Evolutionary conservation across 345 rosid genomes (phyloP).

Genomic region (Physaria fendleri): DNA sequence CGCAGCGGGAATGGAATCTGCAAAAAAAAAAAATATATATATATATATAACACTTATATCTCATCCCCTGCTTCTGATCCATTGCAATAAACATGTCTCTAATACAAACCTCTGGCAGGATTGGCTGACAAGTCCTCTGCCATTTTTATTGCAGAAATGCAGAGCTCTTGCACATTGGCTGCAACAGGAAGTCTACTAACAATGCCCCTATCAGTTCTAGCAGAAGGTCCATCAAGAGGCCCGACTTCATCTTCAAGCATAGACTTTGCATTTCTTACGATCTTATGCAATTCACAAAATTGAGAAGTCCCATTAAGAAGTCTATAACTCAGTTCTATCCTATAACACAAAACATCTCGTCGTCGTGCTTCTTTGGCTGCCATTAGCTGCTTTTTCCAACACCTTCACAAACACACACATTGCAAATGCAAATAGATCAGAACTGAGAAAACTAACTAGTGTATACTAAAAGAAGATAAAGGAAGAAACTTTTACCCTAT

Average conservation of each 20-base stretch:
- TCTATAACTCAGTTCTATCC: slow-evolving; percentile 77
- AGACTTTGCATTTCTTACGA: slow-evolving; percentile 62
- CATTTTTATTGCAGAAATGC: slow-evolving; percentile 59
- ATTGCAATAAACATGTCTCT: not conserved
- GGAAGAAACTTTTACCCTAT: slow-evolving; percentile 61
- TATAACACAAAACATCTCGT: slow-evolving; percentile 70
- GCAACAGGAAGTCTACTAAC: slow-evolving; percentile 88
- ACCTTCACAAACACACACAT: slow-evolving; percentile 31
- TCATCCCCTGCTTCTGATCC: not conserved
- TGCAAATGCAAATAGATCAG: too few species aligned
- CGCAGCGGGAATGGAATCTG: slow-evolving; percentile 42
- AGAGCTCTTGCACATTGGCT: slow-evolving; percentile 66
- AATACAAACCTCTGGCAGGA: slow-evolving; percentile 48
- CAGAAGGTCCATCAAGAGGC: slow-evolving; percentile 57
- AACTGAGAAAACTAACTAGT: too few species aligned
- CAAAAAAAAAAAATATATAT: too few species aligned
- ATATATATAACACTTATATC: slow-evolving; percentile 3
- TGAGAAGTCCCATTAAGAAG: slow-evolving; percentile 67
- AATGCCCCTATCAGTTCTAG: slow-evolving; percentile 73
- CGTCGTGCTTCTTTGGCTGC: slow-evolving; percentile 90
- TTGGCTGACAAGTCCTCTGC: slow-evolving; percentile 56
- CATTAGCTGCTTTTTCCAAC: slow-evolving; percentile 83
- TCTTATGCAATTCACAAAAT: slow-evolving; percentile 61
- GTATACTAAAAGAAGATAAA: not conserved
- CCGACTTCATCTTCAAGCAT: slow-evolving; percentile 85